Percentiles rank a stretch among this genome's conserved stretches.
phyloP scores from a whole-genome alignment of 441 rosid genomes.

The Corymbia citriodora region DNA sequence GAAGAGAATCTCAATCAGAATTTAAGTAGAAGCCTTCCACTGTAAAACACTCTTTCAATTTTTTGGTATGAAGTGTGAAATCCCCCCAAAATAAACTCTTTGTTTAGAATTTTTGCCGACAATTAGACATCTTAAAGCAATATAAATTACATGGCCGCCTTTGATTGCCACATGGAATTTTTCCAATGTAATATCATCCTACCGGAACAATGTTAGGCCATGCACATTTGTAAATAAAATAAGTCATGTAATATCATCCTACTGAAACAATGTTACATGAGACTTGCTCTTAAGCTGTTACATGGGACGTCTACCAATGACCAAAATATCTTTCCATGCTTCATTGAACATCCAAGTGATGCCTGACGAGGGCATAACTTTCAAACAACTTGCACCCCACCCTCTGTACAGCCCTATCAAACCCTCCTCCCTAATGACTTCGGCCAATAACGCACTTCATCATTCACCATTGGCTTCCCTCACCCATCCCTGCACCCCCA shows the following conservation, averaged over 20 bases:
- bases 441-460: constrained; percentile 29
- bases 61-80: not conserved
- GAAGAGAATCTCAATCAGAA: constrained; percentile 29
- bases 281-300: constrained; percentile 8
- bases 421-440: constrained; percentile 79
- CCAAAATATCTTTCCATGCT: constrained; percentile 88
- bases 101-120: not conserved
- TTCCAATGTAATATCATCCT: no score
- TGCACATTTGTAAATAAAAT: no score
- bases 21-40: not conserved
- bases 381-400: constrained; percentile 98
- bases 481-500: no score
- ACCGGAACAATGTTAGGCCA: not conserved
- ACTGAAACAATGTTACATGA: not conserved
- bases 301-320: constrained; percentile 30
- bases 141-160: not conserved
- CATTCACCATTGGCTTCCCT: no score
- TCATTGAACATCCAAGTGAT: constrained; percentile 98
- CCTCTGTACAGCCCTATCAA: constrained; percentile 85
- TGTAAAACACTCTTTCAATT: not conserved
- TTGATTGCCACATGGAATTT: not conserved
- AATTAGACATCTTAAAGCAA: not conserved
- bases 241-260: no score
- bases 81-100: not conserved
- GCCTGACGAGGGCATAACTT: constrained; percentile 96